Evolutionary conservation across 306 rosid species (phyloP).

Genomic region (Acacia melanoxylon): DNA sequence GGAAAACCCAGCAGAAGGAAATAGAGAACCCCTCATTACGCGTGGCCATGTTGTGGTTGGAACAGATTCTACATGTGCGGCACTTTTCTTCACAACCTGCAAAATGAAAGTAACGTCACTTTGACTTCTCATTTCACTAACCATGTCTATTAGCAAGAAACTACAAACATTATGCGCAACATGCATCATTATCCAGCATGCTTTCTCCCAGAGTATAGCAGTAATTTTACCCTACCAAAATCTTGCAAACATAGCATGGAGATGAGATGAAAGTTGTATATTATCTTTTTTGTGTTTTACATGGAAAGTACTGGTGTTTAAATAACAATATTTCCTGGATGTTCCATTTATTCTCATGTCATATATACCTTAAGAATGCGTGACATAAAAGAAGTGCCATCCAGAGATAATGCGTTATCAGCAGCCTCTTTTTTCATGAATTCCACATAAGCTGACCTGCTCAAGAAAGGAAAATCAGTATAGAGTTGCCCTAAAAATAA

Average conservation of each 20-base stretch:
- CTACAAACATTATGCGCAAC: neutral
- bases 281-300: neutral
- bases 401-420: constrained; percentile 83
- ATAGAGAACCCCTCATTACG: constrained; percentile 53
- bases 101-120: constrained; percentile 13
- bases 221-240: neutral
- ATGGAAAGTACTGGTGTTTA: neutral
- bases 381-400: constrained; percentile 93
- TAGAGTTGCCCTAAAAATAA: neutral
- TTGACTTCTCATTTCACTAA: constrained; percentile 5
- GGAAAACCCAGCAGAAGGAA: constrained; percentile 64
- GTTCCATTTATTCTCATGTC: neutral
- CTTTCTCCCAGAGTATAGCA: neutral
- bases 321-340: neutral
- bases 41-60: constrained; percentile 69
- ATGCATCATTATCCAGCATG: neutral
- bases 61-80: constrained; percentile 65
- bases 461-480: constrained; percentile 37
- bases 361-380: constrained; percentile 85
- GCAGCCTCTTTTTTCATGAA: constrained; percentile 92
- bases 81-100: constrained; percentile 78
- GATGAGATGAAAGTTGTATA: neutral
- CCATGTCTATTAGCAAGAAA: constrained; percentile 9
- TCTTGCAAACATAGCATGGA: neutral
- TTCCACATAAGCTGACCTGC: constrained; percentile 93